Evolutionary conservation across 768 basidiomycete species (phyloP).

Genomic region (Leucocoprinus birnbaumii): DNA sequence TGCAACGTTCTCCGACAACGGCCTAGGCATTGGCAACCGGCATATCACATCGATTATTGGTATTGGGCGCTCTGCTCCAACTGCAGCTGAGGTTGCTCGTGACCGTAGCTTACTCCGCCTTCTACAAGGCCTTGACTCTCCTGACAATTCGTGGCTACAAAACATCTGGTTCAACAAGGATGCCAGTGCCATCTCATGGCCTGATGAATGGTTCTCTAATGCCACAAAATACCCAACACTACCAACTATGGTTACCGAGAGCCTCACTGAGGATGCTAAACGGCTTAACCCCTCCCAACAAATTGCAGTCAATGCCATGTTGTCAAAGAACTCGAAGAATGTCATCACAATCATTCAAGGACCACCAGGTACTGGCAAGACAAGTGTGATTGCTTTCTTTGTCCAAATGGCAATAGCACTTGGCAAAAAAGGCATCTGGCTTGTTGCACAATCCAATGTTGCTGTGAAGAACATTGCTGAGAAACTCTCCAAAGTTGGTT

Average conservation of each 20-base stretch:
- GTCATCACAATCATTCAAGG: constrained; percentile 46
- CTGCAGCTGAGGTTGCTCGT: constrained; percentile 52
- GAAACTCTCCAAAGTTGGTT: constrained; percentile 56
- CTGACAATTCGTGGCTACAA: constrained; percentile 45
- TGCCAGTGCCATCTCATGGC: constrained; percentile 33
- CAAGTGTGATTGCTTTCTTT: constrained; percentile 67
- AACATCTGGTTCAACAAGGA: constrained; percentile 44
- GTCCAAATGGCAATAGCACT: constrained; percentile 42
- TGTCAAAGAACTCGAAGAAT: constrained; percentile 30
- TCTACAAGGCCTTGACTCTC: constrained; percentile 35
- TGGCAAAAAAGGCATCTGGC: constrained; percentile 59
- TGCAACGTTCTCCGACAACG: constrained; percentile 21
- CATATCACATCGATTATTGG: constrained; percentile 29
- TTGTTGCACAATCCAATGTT: constrained; percentile 83
- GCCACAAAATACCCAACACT: neutral
- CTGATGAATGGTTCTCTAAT: constrained; percentile 29
- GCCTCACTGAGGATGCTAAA: constrained; percentile 10
- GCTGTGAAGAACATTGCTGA: constrained; percentile 90
- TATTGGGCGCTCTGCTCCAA: constrained; percentile 52
- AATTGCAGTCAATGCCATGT: constrained; percentile 45
- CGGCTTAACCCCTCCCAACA: constrained; percentile 45
- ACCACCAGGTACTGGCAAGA: constrained; percentile 73
- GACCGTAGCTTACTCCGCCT: constrained; percentile 37
- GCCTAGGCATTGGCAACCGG: constrained; percentile 13
- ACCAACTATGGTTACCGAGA: constrained; percentile 1